Base-by-base conservation (phyloP, 768 basidiomycete species). In the Lentinula boryana region DNA sequence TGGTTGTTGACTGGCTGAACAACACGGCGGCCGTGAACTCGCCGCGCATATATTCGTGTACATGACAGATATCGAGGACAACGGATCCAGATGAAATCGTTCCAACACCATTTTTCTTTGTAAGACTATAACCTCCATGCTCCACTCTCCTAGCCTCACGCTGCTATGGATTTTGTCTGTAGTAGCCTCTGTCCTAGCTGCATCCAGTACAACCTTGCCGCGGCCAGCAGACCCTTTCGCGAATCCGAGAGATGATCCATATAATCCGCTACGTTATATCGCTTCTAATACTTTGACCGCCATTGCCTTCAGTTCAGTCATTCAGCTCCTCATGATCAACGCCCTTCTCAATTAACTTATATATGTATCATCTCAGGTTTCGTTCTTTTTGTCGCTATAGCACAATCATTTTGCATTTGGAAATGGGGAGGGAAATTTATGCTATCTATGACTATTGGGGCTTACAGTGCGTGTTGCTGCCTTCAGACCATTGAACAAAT, bases 361-460 rank as follows among this genome's bases (percentile, higher is more conserved):
- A 8, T 10, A 27, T 10, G n/a, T 10, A 43, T 40, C 4, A 27
- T 21, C 41, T 38, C 63, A 77, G 73, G 68, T 63, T 68, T 83
- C 16, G 65, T 82, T 4, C 58, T 82, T 7, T 8, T 69, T 15
- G 73, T 76, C 23, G 83, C 75, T 23, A 56, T 85, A 21, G 55
- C 70, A 2, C 83, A 85, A 65, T 74, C 79, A 5, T 74, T 68
- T 53, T 74, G 72, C 44, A 75, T 77, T 12, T 70, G 68, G 65
- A 76, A 72, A 60, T 79, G 75, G 57, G 80, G 84, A 3, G 78
- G 80, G 5, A 80, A 74, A 63, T 87, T 77, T 71, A 88, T 88
- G 86, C 66, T 84, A 35, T 69, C 77, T 16, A 83, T 88, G 80
- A 74, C 80, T 5, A 79, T 88, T 60, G 87, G 87, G n/a, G 76